Evolutionary conservation across 495 filamentous ascomycete genomes (phyloP).

Genomic region (Penicillium canariense): DNA sequence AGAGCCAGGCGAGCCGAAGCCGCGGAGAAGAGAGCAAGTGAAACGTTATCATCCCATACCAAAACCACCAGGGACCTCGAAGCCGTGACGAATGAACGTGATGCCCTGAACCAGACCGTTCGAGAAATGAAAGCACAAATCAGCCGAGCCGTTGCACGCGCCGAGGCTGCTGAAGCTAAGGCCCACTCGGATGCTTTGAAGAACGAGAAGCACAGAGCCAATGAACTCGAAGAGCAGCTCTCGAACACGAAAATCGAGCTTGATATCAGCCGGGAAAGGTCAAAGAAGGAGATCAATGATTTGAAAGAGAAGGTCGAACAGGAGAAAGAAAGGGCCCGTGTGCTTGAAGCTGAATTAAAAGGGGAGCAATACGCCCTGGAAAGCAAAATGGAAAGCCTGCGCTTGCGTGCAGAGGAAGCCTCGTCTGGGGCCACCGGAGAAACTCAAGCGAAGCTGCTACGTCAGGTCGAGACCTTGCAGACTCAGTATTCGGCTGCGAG

Average conservation of each 20-base stretch:
- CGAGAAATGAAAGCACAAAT: slow-evolving; percentile 69
- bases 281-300: slow-evolving; percentile 65
- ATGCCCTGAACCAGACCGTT: slow-evolving; percentile 63
- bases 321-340: slow-evolving; percentile 67
- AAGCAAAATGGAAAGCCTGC: slow-evolving; percentile 84
- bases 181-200: slow-evolving; percentile 68
- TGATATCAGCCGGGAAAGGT: slow-evolving; percentile 65
- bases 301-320: slow-evolving; percentile 69
- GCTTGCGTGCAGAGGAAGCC: slow-evolving; percentile 83
- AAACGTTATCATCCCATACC: slow-evolving; percentile 60
- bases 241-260: slow-evolving; percentile 73
- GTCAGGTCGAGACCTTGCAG: slow-evolving; percentile 94
- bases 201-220: slow-evolving; percentile 60
- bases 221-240: slow-evolving; percentile 71
- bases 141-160: slow-evolving; percentile 62
- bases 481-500: slow-evolving; percentile 92
- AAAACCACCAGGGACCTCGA: slow-evolving; percentile 73
- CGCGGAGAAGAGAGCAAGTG: slow-evolving; percentile 62
- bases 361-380: slow-evolving; percentile 79
- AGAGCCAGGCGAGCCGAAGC: slow-evolving; percentile 62
- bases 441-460: slow-evolving; percentile 82
- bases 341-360: slow-evolving; percentile 75
- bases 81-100: slow-evolving; percentile 59
- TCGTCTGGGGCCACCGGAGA: slow-evolving; percentile 79
- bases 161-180: slow-evolving; percentile 64